A percentile compares a stretch with the other conserved stretches of the same genome.
Conservation (phyloP, 495 filamentous ascomycete species). For the Penicillium turbatum region DNA sequence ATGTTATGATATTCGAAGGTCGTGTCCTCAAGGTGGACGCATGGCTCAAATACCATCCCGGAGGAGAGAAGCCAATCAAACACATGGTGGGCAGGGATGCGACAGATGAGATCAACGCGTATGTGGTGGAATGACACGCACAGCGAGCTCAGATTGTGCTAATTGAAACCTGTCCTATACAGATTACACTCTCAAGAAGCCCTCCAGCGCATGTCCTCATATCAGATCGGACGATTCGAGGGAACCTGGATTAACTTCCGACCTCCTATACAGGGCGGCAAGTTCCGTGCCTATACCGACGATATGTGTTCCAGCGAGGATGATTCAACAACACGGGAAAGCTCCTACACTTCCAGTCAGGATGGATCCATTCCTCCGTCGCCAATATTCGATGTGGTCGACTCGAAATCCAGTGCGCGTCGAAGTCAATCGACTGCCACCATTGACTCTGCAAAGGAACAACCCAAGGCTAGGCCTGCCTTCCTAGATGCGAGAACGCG, state of each 20-base stretch:
- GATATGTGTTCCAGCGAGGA: slow-evolving; percentile 36
- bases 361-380: slow-evolving; percentile 45
- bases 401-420: slow-evolving; percentile 32
- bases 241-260: slow-evolving; percentile 84
- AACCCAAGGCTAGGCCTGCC: slow-evolving; percentile 45
- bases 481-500: slow-evolving; percentile 71
- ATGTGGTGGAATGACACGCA: slow-evolving; percentile 34
- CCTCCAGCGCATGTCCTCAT: slow-evolving; percentile 69
- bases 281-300: slow-evolving; percentile 58
- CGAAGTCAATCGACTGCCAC: slow-evolving; percentile 28
- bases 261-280: slow-evolving; percentile 89
- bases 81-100: slow-evolving; percentile 98
- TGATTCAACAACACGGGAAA: slow-evolving; percentile 21
- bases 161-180: not conserved
- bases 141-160: not conserved
- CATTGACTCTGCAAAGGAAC: slow-evolving; percentile 34
- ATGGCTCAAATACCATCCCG: slow-evolving; percentile 86
- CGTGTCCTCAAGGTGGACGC: slow-evolving; percentile 82
- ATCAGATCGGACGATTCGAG: slow-evolving; percentile 78
- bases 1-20: slow-evolving; percentile 74
- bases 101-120: slow-evolving; percentile 92
- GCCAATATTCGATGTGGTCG: slow-evolving; percentile 59
- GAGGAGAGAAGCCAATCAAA: slow-evolving; percentile 84
- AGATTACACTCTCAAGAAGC: slow-evolving; percentile 85
- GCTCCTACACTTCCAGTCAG: slow-evolving; percentile 43